phyloP scores from a whole-genome alignment of 2,329 filamentous ascomycete genomes.

The Pleurostoma richardsiae region DNA sequence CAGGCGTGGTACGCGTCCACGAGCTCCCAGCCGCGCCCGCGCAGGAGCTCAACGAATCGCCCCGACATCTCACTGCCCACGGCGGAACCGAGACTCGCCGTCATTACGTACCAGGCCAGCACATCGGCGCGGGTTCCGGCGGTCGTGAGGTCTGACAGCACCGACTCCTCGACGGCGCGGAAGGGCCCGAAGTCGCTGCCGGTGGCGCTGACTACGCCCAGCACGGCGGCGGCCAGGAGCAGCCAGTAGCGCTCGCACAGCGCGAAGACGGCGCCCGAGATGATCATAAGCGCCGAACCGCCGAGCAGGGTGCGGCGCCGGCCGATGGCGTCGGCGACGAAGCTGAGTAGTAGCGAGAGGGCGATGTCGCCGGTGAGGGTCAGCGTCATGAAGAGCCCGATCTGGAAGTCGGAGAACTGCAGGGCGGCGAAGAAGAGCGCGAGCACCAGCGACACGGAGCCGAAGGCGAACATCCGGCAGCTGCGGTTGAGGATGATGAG shows the following conservation, averaged over 20 bases:
- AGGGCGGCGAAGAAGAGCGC: constrained; percentile 56
- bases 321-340: constrained; percentile 55
- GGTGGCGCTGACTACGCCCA: constrained; percentile 57
- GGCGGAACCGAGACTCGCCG: constrained; percentile 48
- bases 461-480: constrained; percentile 59
- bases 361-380: constrained; percentile 57
- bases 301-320: constrained; percentile 46
- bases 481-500: constrained; percentile 47
- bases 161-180: constrained; percentile 61
- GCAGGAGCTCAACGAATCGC: constrained; percentile 41
- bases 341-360: constrained; percentile 50
- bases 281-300: constrained; percentile 51
- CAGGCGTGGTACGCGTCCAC: constrained; percentile 49
- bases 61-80: constrained; percentile 48
- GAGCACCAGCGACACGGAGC: constrained; percentile 54
- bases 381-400: constrained; percentile 61
- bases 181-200: constrained; percentile 66
- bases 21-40: constrained; percentile 38
- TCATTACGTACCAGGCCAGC: constrained; percentile 61
- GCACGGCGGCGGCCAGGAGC: constrained; percentile 49
- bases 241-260: constrained; percentile 54
- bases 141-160: constrained; percentile 54
- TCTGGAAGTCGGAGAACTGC: constrained; percentile 49
- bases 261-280: constrained; percentile 50
- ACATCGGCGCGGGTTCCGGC: constrained; percentile 53